Evolutionary conservation across 2,329 filamentous ascomycete species (phyloP).

Genomic region (Coniella lustricola): DNA sequence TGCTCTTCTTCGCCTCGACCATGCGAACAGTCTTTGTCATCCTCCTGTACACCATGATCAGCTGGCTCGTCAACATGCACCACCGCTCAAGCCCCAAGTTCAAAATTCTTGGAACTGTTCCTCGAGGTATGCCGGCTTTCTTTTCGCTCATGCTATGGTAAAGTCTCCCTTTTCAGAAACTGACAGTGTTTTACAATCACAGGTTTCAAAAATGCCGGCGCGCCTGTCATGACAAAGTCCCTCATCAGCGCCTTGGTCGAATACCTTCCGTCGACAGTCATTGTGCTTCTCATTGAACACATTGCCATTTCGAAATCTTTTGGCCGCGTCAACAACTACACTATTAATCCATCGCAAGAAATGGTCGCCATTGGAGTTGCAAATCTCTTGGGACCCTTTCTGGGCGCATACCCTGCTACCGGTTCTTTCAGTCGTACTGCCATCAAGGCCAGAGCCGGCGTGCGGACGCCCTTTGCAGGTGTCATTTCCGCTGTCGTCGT

Average conservation of each 20-base stretch:
- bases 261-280: slow-evolving; percentile 77
- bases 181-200: background rate
- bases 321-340: slow-evolving; percentile 91
- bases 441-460: slow-evolving; percentile 95
- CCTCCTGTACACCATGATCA: slow-evolving; percentile 83
- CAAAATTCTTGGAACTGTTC: slow-evolving; percentile 67
- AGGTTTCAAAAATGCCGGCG: slow-evolving; percentile 74
- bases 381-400: slow-evolving; percentile 84
- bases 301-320: slow-evolving; percentile 98
- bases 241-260: slow-evolving; percentile 63
- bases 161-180: background rate
- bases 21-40: slow-evolving; percentile 89
- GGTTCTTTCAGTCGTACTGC: slow-evolving; percentile 95
- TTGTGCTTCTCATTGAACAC: slow-evolving; percentile 94
- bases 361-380: slow-evolving; percentile 88
- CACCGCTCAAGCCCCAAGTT: slow-evolving; percentile 59
- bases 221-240: slow-evolving; percentile 58
- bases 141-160: background rate
- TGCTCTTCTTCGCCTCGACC: slow-evolving; percentile 86
- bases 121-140: no score
- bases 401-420: slow-evolving; percentile 86
- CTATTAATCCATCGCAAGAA: slow-evolving; percentile 91
- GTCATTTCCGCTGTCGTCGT: slow-evolving; percentile 82
- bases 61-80: slow-evolving; percentile 73
- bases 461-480: slow-evolving; percentile 84